Base-by-base conservation (phyloP, 163 green algal genomes). In the Prototheca wickerhamii region DNA sequence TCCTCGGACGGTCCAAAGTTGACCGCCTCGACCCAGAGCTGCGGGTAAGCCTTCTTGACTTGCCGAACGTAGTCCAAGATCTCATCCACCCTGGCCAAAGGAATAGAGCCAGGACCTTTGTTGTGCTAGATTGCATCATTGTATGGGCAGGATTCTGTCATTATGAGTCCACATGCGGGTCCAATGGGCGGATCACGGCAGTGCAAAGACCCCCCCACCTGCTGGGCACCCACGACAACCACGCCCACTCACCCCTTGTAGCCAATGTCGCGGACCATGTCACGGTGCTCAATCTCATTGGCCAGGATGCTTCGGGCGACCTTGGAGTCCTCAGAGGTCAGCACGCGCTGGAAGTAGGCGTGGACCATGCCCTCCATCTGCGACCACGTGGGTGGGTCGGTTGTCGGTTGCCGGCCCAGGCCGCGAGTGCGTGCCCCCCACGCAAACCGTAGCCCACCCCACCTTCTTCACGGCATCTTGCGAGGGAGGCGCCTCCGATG, bases 1-100 rank as follows among this genome's bases (percentile, higher is more conserved):
- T 64, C 64, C 10, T 57, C 63, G 17, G 60, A 44, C 58, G 54
- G 52, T 20, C 46, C 46, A 28, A 54, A 54, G n/a, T 54, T 18
- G 15, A 18, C 26, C 15, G 46, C 46, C 18, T 54, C 46, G 15
- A 54, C 46, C 46, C 46, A 54, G 6, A 54, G 46, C 12, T 54
- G 15, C 12, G 46, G 46, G 46, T 54, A 54, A 18, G 46, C 10
- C 20, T 54, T 54, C 46, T 54, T 54, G 15, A 54, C 46, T 25
- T 54, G 20, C 12, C 18, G 46, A 54, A 54, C 46, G 23, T 54
- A 54, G 12, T 25, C 46, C 46, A 54, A 30, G 46, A 54, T 25
- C 18, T 54, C 20, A 5, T 25, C 18, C 18, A 54, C 46, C 46
- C 46, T 54, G 46, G 15, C n/a, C n/a, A 25, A n/a, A n/a, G n/a